Percentiles rank a stretch among this genome's conserved stretches.
Evolutionary conservation across 225 moss, liverwort and hornwort genomes (phyloP).

Genomic region (Bryum argenteum): DNA sequence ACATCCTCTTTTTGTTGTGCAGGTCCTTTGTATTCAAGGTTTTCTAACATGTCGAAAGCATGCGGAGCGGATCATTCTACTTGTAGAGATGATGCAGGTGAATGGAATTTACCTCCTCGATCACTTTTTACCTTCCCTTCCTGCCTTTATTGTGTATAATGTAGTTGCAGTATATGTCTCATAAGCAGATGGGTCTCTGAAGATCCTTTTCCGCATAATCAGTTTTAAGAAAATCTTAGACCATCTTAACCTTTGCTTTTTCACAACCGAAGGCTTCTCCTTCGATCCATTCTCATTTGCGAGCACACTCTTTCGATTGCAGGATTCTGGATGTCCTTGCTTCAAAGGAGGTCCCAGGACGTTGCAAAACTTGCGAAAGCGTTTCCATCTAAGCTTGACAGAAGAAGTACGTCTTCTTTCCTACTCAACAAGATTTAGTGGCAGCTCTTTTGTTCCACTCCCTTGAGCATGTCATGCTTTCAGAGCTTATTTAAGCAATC

Average conservation of each 20-base stretch:
- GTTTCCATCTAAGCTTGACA: conserved; percentile 96
- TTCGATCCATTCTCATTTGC: conserved; percentile 8
- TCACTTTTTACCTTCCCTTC: background rate
- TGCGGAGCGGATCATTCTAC: conserved; percentile 95
- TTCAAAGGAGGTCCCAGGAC: conserved; percentile 96
- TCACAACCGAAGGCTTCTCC: background rate
- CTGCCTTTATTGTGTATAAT: background rate
- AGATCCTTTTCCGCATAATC: background rate
- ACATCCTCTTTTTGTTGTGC: conserved; percentile 23
- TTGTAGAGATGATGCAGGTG: conserved; percentile 99
- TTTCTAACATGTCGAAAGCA: conserved; percentile 98
- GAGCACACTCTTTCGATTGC: conserved; percentile 19
- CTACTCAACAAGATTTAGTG: too few relatives aligned
- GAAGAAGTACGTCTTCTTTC: conserved; percentile 69
- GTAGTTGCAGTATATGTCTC: background rate
- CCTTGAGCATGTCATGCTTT: too few relatives aligned
- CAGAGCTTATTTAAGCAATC: background rate
- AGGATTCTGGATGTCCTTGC: conserved; percentile 99
- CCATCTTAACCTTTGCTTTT: background rate
- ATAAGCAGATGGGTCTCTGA: conserved; percentile 18
- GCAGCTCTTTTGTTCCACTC: background rate
- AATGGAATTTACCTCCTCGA: conserved; percentile 8
- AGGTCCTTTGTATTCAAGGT: conserved; percentile 99
- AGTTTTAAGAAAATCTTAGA: background rate
- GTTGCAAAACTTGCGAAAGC: conserved; percentile 91